Conservation (phyloP, 2,329 filamentous ascomycete species). For the Blumeriella jaapii region DNA sequence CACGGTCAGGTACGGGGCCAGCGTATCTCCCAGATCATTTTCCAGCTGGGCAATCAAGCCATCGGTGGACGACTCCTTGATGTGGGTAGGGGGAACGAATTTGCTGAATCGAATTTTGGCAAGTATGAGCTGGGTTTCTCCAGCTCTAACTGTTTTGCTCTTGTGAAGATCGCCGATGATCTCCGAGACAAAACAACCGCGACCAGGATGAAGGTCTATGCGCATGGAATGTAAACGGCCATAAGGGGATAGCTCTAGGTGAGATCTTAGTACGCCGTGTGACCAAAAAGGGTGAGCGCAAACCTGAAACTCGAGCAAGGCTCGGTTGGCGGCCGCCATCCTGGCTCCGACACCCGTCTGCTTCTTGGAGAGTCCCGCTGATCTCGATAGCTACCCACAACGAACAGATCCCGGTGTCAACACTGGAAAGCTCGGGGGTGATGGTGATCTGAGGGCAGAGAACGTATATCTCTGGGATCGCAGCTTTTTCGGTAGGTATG, state of each 20-base stretch:
- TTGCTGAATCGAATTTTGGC: constrained; percentile 21
- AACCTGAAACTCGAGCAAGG: constrained; percentile 4
- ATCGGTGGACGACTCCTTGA: constrained; percentile 35
- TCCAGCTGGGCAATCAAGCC: constrained; percentile 48
- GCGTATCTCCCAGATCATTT: constrained; percentile 39
- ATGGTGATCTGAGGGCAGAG: constrained; percentile 25
- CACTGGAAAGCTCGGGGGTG: constrained; percentile 23
- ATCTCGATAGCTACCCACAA: constrained; percentile 30
- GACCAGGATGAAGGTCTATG: constrained; percentile 20
- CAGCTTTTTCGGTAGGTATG: constrained; percentile 3
- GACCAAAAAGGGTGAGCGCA: not conserved
- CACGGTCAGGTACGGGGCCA: constrained; percentile 39
- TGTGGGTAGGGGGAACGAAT: constrained; percentile 17
- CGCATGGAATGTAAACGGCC: constrained; percentile 23
- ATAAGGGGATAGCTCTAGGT: constrained; percentile 15
- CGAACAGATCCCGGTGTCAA: constrained; percentile 23
- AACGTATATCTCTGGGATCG: constrained; percentile 9
- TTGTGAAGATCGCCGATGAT: constrained; percentile 23
- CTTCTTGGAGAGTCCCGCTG: constrained; percentile 20
- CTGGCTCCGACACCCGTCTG: constrained; percentile 10
- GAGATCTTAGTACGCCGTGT: not conserved
- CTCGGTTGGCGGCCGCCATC: constrained; percentile 1
- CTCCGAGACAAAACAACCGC: constrained; percentile 20
- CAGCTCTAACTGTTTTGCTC: constrained; percentile 14
- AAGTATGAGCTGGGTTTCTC: constrained; percentile 23